Evolutionary conservation across 2,329 filamentous ascomycete genomes (phyloP).

Genomic region (Pseudogymnoascus sp.): DNA sequence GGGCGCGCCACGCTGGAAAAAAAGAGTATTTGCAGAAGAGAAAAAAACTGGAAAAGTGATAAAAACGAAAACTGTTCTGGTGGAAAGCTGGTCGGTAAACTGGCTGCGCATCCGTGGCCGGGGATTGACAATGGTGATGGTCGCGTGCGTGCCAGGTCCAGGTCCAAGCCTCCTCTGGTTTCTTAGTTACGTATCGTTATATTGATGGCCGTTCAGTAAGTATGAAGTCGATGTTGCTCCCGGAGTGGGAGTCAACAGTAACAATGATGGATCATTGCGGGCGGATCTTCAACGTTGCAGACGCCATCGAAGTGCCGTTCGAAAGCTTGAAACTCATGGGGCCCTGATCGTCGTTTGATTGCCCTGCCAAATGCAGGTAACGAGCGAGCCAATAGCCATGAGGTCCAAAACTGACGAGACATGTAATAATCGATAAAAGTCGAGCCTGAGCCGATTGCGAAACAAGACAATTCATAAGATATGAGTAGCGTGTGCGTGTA

Average conservation of each 20-base stretch:
- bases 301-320: conserved; percentile 30
- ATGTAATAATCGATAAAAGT: conserved; percentile 24
- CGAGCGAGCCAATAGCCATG: conserved; percentile 21
- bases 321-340: conserved; percentile 22
- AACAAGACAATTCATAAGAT: conserved; percentile 25
- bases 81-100: background rate
- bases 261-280: conserved; percentile 1
- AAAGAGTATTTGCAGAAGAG: background rate
- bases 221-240: conserved; percentile 4
- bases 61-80: conserved; percentile 3
- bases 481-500: conserved; percentile 20
- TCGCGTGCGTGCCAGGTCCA: background rate
- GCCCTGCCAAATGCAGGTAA: background rate
- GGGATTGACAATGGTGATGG: background rate
- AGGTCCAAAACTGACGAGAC: conserved; percentile 27
- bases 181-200: background rate
- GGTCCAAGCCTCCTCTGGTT: background rate
- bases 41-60: background rate
- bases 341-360: conserved; percentile 15
- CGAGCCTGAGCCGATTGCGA: conserved; percentile 22
- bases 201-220: background rate
- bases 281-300: background rate
- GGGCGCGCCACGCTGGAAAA: background rate
- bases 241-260: background rate
- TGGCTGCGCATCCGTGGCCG: background rate